These are phyloP conservation scores for Aeschynomene evenia DNA, from an alignment of 306 rosid genomes.

Conservation along the genomic window DNA sequence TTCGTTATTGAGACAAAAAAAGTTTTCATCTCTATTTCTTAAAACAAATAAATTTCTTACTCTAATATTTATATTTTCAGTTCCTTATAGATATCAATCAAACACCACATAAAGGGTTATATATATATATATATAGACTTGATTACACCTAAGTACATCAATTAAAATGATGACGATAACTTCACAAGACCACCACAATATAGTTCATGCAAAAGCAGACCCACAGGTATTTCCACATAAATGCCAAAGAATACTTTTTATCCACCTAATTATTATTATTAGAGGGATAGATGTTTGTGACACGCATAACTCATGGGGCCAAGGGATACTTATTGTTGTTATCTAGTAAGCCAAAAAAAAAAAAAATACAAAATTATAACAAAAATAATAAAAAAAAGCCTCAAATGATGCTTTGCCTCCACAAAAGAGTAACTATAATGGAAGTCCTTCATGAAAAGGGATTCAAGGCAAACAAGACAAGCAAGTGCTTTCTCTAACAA, in stretches of 20 bases:
- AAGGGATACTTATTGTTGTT: not conserved
- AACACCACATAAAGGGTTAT: no score
- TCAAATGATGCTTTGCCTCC: not conserved
- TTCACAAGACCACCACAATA: not conserved
- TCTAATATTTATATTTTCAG: no score
- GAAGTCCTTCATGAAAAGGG: not conserved
- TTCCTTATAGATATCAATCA: no score
- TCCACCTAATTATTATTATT: not conserved
- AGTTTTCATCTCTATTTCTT: no score
- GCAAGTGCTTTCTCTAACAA: slow-evolving; percentile 13
- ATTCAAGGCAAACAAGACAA: slow-evolving; percentile 12
- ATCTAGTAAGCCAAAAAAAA: not conserved
- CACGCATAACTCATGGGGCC: not conserved
- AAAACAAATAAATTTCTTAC: no score
- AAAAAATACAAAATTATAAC: not conserved
- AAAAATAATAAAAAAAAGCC: not conserved
- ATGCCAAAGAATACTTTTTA: not conserved
- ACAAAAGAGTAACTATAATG: no score
- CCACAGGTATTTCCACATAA: not conserved
- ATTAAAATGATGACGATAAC: not conserved
- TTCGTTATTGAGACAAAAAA: no score
- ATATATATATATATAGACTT: no score
- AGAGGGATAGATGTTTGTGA: not conserved
- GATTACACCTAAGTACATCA: no score
- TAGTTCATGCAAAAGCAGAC: not conserved